Percentiles rank a stretch among this genome's conserved stretches.
Evolutionary conservation across 2,329 filamentous ascomycete species (phyloP).

Genomic region (Xylariaceae sp.): DNA sequence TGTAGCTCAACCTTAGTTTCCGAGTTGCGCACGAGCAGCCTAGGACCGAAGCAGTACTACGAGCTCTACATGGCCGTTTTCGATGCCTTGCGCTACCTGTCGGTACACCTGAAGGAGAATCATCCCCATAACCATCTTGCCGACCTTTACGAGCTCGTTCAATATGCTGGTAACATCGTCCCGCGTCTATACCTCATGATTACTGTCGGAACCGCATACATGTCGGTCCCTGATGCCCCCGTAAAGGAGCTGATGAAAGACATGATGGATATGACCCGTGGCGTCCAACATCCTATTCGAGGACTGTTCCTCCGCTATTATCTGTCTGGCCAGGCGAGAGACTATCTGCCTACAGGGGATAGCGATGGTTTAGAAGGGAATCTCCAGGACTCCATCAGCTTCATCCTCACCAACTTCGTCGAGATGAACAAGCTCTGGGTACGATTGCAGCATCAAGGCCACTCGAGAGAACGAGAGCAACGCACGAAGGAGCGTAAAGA

Average conservation of each 20-base stretch:
- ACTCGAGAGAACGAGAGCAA: conserved; percentile 92
- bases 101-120: conserved; percentile 94
- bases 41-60: conserved; percentile 99
- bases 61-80: conserved; percentile 99
- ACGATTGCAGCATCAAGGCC: conserved; percentile 93
- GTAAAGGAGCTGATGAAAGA: conserved; percentile 99
- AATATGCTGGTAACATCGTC: conserved; percentile 98
- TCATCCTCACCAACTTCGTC: conserved; percentile 97
- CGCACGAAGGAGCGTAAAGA: conserved; percentile 94
- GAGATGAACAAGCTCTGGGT: conserved; percentile 99
- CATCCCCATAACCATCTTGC: conserved; percentile 98
- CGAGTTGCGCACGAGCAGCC: conserved; percentile 94
- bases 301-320: conserved; percentile 97
- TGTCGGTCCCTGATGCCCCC: conserved; percentile 96
- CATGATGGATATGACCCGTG: conserved; percentile 99
- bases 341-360: conserved; percentile 80
- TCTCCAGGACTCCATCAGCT: conserved; percentile 96
- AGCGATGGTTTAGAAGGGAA: conserved; percentile 95
- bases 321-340: conserved; percentile 90
- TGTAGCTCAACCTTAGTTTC: conserved; percentile 93
- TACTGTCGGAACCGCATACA: conserved; percentile 98
- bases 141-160: conserved; percentile 95
- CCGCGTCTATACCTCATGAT: conserved; percentile 98
- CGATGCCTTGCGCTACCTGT: conserved; percentile 94
- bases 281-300: conserved; percentile 94